Evolutionary conservation across 2,329 filamentous ascomycete genomes (phyloP).

Genomic region (Emmonsia crescens): DNA sequence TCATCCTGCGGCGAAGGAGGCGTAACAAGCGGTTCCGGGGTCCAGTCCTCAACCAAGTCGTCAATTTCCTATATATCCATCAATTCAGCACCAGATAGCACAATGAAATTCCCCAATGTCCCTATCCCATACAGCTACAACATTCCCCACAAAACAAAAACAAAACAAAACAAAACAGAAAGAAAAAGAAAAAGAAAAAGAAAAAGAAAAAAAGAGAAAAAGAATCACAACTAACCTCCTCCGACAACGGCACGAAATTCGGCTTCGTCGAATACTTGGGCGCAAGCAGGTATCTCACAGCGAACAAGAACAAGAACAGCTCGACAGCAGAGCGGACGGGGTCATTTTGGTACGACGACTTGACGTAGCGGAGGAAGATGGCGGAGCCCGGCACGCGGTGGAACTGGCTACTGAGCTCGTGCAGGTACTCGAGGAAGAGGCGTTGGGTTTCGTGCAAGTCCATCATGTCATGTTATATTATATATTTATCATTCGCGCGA

Average conservation of each 20-base stretch:
- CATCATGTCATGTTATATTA: constrained; percentile 31
- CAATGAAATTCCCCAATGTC: background rate
- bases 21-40: constrained; percentile 78
- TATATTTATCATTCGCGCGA: background rate
- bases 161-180: background rate
- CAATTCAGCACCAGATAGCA: background rate
- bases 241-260: constrained; percentile 77
- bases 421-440: constrained; percentile 43
- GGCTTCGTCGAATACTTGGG: constrained; percentile 90
- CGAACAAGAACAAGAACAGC: constrained; percentile 87
- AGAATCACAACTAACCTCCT: constrained; percentile 47
- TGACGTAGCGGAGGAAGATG: constrained; percentile 88
- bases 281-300: constrained; percentile 81
- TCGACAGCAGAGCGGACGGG: constrained; percentile 89
- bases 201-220: background rate
- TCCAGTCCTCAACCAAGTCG: constrained; percentile 93
- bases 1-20: constrained; percentile 65
- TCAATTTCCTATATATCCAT: constrained; percentile 66
- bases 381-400: constrained; percentile 89
- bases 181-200: background rate
- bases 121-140: background rate
- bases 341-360: constrained; percentile 95
- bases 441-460: constrained; percentile 46
- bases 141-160: background rate
- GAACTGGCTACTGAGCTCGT: constrained; percentile 54